Evolutionary conservation across 805 yeast genomes (phyloP), one percentile per base, ranked within the genome.

Genomic region (Hanseniaspora thailandica): DNA sequence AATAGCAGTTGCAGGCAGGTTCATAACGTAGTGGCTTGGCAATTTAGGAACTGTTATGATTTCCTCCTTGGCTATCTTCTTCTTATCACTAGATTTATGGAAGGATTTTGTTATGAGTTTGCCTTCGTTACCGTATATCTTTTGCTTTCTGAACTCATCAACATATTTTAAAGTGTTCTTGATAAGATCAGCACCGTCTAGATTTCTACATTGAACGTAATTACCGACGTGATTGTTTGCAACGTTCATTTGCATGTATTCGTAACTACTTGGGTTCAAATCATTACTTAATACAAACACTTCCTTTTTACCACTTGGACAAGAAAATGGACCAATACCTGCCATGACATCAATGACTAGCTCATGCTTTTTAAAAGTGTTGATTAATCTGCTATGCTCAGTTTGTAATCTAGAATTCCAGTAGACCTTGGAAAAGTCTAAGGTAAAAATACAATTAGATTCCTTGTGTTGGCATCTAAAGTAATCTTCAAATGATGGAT

Each of bases 301-400:
- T 15, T 76, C 76, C 57, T 83, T 86, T 66, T 84, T 87, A 13
- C 89, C 97, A 0, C 97, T 95, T 0, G 99, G 99, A 1, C 93
- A 79, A 1, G 95, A 90, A 71, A 94, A 93, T 4, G 99, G 99
- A 0, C 99, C 99, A 1, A 93, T 97, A 45, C 99, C 99, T 0
- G 96, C 97, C 79, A 94, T 86, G 0, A 88, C 97, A 70, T 93
- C 99, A 61, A 87, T 86, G 0, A 94, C 84, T 6, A 87, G 84
- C 55, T 83, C 84, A 9, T 84, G 83, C 4, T 77, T 72, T 40
- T 76, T 60, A 60, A 85, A 83, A 55, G 71, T 72, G 36, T 68
- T 63, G 3, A 93, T 82, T 41, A 93, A 69, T 55, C 97, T 72
- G 45, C 81, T 90, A 66, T 93, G 99, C 62, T 93, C 99, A 0